Evolutionary conservation across 768 basidiomycete species (phyloP).

Genomic region (Boletus patriciae): DNA sequence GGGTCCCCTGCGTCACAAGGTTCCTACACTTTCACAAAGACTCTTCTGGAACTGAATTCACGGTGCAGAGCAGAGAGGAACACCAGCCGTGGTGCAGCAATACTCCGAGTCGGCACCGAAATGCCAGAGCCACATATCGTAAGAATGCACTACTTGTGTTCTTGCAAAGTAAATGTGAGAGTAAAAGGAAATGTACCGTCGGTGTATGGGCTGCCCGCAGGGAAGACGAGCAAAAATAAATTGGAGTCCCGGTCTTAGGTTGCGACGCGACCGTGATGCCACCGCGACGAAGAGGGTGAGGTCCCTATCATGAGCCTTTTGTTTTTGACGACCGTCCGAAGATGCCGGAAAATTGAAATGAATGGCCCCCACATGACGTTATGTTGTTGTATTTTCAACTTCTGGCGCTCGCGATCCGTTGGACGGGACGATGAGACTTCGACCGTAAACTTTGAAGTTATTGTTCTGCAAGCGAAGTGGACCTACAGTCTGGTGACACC

Average conservation of each 20-base stretch:
- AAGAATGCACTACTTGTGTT: too few relatives aligned
- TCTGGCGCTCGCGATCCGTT: neutral
- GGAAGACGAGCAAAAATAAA: neutral
- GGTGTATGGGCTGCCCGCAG: too few relatives aligned
- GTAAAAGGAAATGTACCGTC: too few relatives aligned
- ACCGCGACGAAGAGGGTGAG: neutral
- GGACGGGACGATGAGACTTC: neutral
- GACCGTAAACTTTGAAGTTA: too few relatives aligned
- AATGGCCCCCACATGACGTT: slow-evolving; percentile 1
- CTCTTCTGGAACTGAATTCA: too few relatives aligned
- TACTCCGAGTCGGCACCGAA: too few relatives aligned
- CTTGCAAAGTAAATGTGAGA: too few relatives aligned
- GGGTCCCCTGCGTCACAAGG: neutral
- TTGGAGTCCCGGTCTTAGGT: neutral
- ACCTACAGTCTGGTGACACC: neutral
- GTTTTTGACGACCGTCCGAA: neutral
- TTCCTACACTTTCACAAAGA: neutral
- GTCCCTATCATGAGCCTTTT: neutral
- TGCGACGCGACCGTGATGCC: too few relatives aligned
- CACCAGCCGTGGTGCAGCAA: too few relatives aligned
- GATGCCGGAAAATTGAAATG: too few relatives aligned
- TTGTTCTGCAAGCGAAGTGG: neutral
- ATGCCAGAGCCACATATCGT: too few relatives aligned
- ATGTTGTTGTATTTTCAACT: neutral
- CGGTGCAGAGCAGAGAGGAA: too few relatives aligned